Evolutionary conservation across 108 stramenopile genomes (phyloP), one percentile per base, ranked within the genome.

Genomic region (Epithemia pelagica): DNA sequence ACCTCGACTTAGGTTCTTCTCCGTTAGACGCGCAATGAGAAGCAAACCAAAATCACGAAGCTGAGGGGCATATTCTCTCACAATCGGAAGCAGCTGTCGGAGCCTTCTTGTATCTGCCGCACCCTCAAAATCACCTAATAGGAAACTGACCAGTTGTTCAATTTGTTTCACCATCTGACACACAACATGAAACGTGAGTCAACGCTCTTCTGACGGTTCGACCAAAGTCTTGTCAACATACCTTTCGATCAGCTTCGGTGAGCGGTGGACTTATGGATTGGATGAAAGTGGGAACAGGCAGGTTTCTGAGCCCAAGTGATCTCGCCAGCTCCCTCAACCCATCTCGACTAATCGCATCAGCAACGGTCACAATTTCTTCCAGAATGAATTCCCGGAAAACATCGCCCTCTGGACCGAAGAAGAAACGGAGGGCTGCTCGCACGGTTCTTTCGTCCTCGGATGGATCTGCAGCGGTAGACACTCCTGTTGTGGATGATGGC

Each of bases 361-460:
- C 89, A 30, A 88, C 82, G 2, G 83, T 83, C 0, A 90, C 90
- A 69, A 85, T 82, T 68, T 97, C 96, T 28, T 97, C 96, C 59
- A 85, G 59, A 62, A 97, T 78, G 64, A 95, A 97, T 61, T 94
- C 94, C 32, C 96, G 73, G 67, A 97, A 94, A 10, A 91, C 82
- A 57, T 86, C 65, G 20, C 96, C 96, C 66, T 97, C 96, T 19
- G 88, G 80, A 29, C 81, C 76, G 79, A 97, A 97, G 81, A 97
- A 94, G 77, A 97, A 97, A 28, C 79, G 70, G 19, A 97, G 69
- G 22, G 93, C 96, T 67, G 91, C 93, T 15, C 93, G 79, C 23
- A 76, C 90, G 2, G 91, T 88, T 29, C 80, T 61, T 70, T 87
- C 64, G 65, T 91, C 90, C 25, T 76, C 70, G 37, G 74, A 58